Evolutionary conservation across 129 eudicot genomes (phyloP).

Genomic region (Oenanthe sinensis): DNA sequence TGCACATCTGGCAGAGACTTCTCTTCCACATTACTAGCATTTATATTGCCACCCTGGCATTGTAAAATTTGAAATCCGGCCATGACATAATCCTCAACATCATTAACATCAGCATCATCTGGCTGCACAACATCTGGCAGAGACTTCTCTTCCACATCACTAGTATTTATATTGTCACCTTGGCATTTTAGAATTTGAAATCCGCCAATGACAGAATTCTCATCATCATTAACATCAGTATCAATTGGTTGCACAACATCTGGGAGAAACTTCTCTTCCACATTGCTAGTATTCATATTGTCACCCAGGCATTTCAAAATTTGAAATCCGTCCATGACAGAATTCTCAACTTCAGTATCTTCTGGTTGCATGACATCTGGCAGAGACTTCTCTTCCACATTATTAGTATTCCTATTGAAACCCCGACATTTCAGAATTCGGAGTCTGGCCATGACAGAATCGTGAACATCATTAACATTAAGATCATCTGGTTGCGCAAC

Average conservation of each 20-base stretch:
- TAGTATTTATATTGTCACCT: slow-evolving; percentile 14
- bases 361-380: neutral
- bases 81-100: slow-evolving; percentile 49
- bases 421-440: slow-evolving; percentile 42
- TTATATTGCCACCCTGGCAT: slow-evolving; percentile 23
- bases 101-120: slow-evolving; percentile 20
- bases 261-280: neutral
- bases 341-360: slow-evolving; percentile 17
- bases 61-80: slow-evolving; percentile 50
- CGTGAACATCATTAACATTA: slow-evolving; percentile 21
- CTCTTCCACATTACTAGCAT: neutral
- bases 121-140: neutral
- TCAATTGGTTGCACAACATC: neutral
- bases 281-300: neutral
- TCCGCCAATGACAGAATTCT: slow-evolving; percentile 57
- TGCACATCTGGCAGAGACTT: neutral
- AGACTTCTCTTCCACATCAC: slow-evolving; percentile 3
- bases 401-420: slow-evolving; percentile 7
- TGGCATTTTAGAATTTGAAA: slow-evolving; percentile 45
- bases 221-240: slow-evolving; percentile 20
- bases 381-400: neutral
- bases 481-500: neutral
- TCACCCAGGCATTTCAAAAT: slow-evolving; percentile 41
- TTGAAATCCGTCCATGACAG: slow-evolving; percentile 54
- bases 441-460: slow-evolving; percentile 62